Conservation (phyloP, 352 stramenopile species). For the Aphanomyces cochlioides region DNA sequence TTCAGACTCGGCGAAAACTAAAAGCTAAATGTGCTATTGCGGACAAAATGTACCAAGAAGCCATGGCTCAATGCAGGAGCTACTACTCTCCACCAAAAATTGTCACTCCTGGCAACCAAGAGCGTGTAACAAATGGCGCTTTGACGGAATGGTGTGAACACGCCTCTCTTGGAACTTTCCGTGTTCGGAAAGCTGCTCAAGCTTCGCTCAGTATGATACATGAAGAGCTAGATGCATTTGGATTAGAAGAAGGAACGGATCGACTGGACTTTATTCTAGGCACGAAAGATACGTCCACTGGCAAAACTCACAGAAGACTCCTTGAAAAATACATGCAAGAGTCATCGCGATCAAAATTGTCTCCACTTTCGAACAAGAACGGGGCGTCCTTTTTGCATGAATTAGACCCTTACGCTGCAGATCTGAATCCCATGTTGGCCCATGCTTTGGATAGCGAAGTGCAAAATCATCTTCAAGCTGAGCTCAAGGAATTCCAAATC, state of each 20-base stretch:
- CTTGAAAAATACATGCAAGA: conserved; percentile 50
- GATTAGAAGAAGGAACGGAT: conserved; percentile 22
- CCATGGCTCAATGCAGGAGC: conserved; percentile 10
- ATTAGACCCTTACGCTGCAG: conserved; percentile 50
- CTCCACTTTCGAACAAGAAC: neutral
- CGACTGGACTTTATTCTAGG: conserved; percentile 27
- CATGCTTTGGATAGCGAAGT: conserved; percentile 40
- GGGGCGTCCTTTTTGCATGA: conserved; percentile 36
- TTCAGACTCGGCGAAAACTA: conserved; percentile 6
- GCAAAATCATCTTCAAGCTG: conserved; percentile 43
- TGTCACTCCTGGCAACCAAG: neutral
- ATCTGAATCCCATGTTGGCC: conserved; percentile 48
- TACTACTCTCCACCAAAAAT: conserved; percentile 27
- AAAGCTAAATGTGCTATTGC: conserved; percentile 10
- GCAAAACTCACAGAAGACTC: conserved; percentile 39
- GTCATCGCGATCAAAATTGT: neutral
- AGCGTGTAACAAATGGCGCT: conserved; percentile 17
- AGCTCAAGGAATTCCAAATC: conserved; percentile 43
- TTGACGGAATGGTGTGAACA: conserved; percentile 25
- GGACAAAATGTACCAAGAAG: neutral
- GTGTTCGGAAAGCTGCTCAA: conserved; percentile 14
- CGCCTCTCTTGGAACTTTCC: conserved; percentile 19
- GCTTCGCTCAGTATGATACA: conserved; percentile 18
- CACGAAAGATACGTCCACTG: neutral
- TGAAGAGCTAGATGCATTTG: conserved; percentile 28